Percentiles rank a stretch among this genome's conserved stretches.
phyloP scores from a whole-genome alignment of 2,329 filamentous ascomycete species.

The Cercospora sp. region DNA sequence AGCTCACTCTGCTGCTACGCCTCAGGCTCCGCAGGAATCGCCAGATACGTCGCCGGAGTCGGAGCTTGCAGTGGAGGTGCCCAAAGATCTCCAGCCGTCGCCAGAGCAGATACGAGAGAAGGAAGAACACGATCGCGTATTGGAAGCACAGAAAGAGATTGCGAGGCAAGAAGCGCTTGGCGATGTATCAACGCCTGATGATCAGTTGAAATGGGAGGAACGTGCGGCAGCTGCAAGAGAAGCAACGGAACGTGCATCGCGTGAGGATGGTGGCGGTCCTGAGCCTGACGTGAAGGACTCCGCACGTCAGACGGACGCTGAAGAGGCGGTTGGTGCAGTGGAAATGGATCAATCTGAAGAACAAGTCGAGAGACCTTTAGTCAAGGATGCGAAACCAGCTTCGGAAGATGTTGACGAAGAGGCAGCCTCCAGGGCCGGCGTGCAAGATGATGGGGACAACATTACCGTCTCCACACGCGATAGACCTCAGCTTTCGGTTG shows the following conservation, averaged over 20 bases:
- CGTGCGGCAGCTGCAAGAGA: constrained; percentile 37
- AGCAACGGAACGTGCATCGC: constrained; percentile 47
- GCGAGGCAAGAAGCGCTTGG: constrained; percentile 46
- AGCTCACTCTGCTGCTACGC: constrained; percentile 71
- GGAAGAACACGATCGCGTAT: constrained; percentile 54
- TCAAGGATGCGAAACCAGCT: constrained; percentile 20
- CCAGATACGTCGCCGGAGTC: constrained; percentile 41
- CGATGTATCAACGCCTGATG: constrained; percentile 56
- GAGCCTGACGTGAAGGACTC: constrained; percentile 29
- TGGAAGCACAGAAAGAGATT: constrained; percentile 52
- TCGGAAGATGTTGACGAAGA: constrained; percentile 16
- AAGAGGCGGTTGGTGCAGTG: constrained; percentile 29
- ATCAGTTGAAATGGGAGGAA: constrained; percentile 58
- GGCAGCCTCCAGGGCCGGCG: not conserved
- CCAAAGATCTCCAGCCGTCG: constrained; percentile 38
- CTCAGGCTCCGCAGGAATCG: constrained; percentile 57
- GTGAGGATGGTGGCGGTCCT: constrained; percentile 33
- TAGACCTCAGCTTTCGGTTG: constrained; percentile 28
- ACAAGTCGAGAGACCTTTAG: not conserved
- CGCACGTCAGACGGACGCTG: constrained; percentile 29
- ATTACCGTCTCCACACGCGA: constrained; percentile 30
- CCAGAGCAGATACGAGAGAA: constrained; percentile 49
- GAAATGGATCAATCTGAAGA: constrained; percentile 13
- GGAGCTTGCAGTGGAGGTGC: constrained; percentile 31
- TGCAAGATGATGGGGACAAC: constrained; percentile 29